Evolutionary conservation across 495 filamentous ascomycete genomes (phyloP), one percentile per base, ranked within the genome.

Genomic region (Neurospora hispaniola): DNA sequence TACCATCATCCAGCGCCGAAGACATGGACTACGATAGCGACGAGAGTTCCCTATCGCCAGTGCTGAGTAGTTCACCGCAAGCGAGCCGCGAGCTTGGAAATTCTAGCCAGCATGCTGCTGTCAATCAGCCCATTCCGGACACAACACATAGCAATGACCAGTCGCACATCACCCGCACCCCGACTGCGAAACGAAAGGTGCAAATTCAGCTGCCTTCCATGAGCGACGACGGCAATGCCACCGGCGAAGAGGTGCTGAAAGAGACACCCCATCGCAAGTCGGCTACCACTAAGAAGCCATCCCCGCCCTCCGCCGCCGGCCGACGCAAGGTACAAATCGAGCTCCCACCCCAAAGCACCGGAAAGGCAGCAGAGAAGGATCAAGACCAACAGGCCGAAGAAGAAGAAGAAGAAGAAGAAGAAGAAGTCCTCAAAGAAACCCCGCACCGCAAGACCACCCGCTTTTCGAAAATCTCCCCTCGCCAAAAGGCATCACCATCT

Each of bases 221-320:
- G 54, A 66, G 7, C 3, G 54, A 35, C 27, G 14, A 66, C 35
- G 27, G 6, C 0, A 8, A 35, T 18, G 27, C 74, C 72, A 5
- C 73, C 43, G 7, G 72, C 6, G 73, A 74, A 11, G 79, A 79
- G 40, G 68, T 79, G 5, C 77, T 72, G 46, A 71, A 78, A 68
- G 78, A 80, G 39, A 78, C 79, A 35, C 77, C 75, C 0, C 54
- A 66, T 35, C 70, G 75, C 38, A 75, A 75, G 5, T 27, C 70
- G 0, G 5, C 73, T 42, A 41, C 41, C 54, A 66, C 27, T 7
- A 35, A 16, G 1, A 66, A 66, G 27, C 27, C 14, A 66, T 35
- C 54, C 5, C 7, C 2, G 14, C 27, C 54, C 2, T 35, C 54
- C 27, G 54, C 27, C 54, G 3, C 27, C 14, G 27, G 54, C 2